Evolutionary conservation across 352 stramenopile species (phyloP).

Genomic region (Phytophthora parvispora): DNA sequence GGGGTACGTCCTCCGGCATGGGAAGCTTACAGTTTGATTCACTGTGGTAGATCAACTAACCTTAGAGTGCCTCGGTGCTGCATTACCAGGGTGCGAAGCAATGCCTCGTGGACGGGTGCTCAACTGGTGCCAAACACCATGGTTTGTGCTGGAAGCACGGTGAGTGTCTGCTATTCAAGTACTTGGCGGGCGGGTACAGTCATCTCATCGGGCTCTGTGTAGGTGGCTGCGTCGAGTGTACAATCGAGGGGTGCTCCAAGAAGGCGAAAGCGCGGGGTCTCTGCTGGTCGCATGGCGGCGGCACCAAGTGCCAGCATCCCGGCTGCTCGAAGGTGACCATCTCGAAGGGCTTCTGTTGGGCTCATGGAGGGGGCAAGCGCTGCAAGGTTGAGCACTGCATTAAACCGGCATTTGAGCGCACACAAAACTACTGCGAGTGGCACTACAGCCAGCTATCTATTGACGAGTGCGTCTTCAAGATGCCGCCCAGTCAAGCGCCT

Average conservation of each 20-base stretch:
- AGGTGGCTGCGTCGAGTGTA: conserved; percentile 6
- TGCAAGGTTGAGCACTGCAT: conserved; percentile 29
- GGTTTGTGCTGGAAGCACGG: conserved; percentile 1
- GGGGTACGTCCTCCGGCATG: conserved; percentile 23
- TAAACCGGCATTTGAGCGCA: conserved; percentile 32
- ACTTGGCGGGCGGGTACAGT: no score
- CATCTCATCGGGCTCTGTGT: no score
- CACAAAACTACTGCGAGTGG: conserved; percentile 27
- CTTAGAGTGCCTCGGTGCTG: not conserved
- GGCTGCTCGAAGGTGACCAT: conserved; percentile 12
- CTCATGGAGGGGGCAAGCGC: conserved; percentile 54
- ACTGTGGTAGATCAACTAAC: no score
- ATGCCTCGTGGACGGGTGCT: conserved; percentile 50
- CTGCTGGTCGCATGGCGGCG: conserved; percentile 61
- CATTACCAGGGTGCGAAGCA: conserved; percentile 57
- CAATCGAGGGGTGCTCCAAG: not conserved
- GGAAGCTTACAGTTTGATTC: no score
- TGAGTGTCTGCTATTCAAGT: no score
- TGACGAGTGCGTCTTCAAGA: no score
- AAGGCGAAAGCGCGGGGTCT: conserved; percentile 44
- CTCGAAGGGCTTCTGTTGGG: conserved; percentile 48
- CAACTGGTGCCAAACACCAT: not conserved
- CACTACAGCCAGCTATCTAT: conserved; percentile 15
- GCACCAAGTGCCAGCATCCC: conserved; percentile 1
- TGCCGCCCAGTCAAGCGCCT: no score